Conservation (phyloP, 768 basidiomycete genomes). For the Mrakia blollopis region DNA sequence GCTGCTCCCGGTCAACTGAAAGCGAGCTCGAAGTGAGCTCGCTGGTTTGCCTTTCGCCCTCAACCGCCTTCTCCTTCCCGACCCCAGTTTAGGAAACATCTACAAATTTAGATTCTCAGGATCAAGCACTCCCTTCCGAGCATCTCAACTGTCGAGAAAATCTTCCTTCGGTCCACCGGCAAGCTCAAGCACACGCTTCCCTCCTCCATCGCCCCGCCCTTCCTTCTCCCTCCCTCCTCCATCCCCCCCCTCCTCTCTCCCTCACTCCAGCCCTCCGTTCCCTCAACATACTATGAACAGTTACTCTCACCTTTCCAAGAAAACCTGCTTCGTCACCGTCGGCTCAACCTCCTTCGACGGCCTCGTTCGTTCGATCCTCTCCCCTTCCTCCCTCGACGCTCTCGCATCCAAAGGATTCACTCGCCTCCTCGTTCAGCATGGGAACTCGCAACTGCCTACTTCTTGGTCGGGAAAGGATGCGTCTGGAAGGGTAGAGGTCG, state of each 20-base stretch:
- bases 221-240: neutral
- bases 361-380: conserved; percentile 60
- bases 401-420: conserved; percentile 58
- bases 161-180: too few relatives aligned
- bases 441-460: conserved; percentile 55
- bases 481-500: conserved; percentile 52
- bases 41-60: too few relatives aligned
- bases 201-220: too few relatives aligned
- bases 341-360: conserved; percentile 82
- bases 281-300: neutral
- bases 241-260: neutral
- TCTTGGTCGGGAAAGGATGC: conserved; percentile 39
- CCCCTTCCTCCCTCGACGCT: conserved; percentile 55
- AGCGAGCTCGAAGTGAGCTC: too few relatives aligned
- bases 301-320: neutral
- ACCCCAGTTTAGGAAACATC: too few relatives aligned
- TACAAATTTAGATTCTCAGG: too few relatives aligned
- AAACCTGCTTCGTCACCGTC: conserved; percentile 67
- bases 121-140: too few relatives aligned
- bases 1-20: too few relatives aligned
- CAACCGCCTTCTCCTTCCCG: too few relatives aligned
- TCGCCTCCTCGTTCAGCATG: conserved; percentile 68
- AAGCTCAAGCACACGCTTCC: too few relatives aligned
- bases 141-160: too few relatives aligned
- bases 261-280: neutral